phyloP scores from a whole-genome alignment of 2,329 filamentous ascomycete species.

The Ophiostoma novo-ulmi region DNA sequence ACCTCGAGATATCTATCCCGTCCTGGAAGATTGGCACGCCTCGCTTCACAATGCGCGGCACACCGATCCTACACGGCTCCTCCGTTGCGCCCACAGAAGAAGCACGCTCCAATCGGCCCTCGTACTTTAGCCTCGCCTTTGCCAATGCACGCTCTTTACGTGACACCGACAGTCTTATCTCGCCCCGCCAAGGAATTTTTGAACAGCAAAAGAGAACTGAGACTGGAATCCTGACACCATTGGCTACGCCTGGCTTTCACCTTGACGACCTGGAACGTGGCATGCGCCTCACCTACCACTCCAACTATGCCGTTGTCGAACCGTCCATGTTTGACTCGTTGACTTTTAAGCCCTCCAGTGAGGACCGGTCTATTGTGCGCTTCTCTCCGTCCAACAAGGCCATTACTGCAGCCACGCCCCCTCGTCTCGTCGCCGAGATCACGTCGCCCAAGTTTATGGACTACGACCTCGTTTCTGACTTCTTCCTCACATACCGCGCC shows the following conservation, averaged over 20 bases:
- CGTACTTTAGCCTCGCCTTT: slow-evolving; percentile 32
- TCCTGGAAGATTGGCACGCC: slow-evolving; percentile 79
- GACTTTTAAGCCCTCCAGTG: slow-evolving; percentile 69
- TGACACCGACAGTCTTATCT: slow-evolving; percentile 24
- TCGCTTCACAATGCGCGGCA: slow-evolving; percentile 70
- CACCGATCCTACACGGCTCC: slow-evolving; percentile 73
- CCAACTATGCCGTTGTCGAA: slow-evolving; percentile 51
- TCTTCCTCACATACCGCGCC: slow-evolving; percentile 89
- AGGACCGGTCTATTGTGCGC: slow-evolving; percentile 75
- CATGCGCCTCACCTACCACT: slow-evolving; percentile 37
- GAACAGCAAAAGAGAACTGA: neutral
- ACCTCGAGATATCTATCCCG: slow-evolving; percentile 70
- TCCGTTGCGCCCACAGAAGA: slow-evolving; percentile 73
- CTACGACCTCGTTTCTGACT: slow-evolving; percentile 94
- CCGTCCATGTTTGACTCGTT: slow-evolving; percentile 78
- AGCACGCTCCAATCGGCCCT: slow-evolving; percentile 51
- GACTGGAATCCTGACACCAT: neutral
- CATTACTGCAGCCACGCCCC: slow-evolving; percentile 83
- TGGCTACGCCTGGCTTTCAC: slow-evolving; percentile 36
- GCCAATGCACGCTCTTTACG: slow-evolving; percentile 37
- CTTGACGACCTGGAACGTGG: slow-evolving; percentile 22
- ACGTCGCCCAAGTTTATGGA: slow-evolving; percentile 94
- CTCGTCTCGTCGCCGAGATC: slow-evolving; percentile 89
- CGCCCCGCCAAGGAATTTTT: slow-evolving; percentile 21
- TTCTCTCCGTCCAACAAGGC: slow-evolving; percentile 66